Percentiles rank a stretch among this genome's conserved stretches.
Conservation (phyloP, 371 early-diverging fungal species). For the Mucor velutinosus region DNA sequence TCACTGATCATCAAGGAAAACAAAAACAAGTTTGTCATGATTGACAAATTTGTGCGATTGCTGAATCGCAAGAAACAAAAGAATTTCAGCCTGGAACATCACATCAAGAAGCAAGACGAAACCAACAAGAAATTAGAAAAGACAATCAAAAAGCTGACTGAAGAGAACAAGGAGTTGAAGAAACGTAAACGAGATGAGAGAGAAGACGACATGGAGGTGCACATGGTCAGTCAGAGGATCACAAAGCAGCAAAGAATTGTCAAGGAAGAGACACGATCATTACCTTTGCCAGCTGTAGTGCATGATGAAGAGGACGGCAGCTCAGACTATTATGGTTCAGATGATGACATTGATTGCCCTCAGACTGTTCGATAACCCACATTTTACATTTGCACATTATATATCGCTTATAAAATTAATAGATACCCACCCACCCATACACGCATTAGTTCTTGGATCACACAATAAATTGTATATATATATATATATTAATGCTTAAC, state of each 20-base stretch:
- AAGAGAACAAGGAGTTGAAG: not conserved
- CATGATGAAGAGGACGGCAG: not conserved
- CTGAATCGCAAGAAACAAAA: not conserved
- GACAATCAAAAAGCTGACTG: not conserved
- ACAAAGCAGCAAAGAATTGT: not conserved
- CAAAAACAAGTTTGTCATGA: not conserved
- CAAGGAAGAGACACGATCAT: not conserved
- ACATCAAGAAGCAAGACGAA: not conserved
- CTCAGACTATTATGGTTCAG: not conserved
- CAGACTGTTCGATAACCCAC: not conserved
- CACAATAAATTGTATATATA: not conserved
- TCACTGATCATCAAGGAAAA: not conserved
- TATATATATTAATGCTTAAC: constrained; percentile 20
- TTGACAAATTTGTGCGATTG: not conserved
- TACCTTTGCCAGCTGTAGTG: not conserved
- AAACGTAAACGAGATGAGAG: not conserved
- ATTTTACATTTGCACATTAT: not conserved
- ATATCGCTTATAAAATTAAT: not conserved
- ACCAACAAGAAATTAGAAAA: not conserved
- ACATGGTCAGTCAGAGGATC: not conserved
- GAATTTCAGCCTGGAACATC: not conserved
- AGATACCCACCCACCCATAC: not conserved
- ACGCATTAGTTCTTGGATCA: not conserved
- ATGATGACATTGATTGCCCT: not conserved
- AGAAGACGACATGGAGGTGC: not conserved